Base-by-base conservation (phyloP, 129 eudicot genomes). In the Daucus carota region DNA sequence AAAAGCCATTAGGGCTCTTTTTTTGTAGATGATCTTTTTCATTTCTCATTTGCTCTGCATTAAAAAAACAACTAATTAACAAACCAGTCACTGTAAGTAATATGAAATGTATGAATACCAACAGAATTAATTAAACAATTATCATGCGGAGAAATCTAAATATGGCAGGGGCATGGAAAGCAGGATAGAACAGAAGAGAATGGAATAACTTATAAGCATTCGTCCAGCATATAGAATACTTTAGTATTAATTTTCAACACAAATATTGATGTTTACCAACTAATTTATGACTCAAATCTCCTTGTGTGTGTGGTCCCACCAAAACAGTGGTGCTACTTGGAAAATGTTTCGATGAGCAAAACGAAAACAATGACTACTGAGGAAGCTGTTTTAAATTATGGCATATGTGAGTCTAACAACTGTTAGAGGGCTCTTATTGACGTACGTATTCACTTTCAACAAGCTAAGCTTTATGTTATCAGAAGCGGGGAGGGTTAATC, bases 1-100 rank as follows among this genome's bases (percentile, higher is more conserved):
- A 84, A 79, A 84, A 88, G 62, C 90, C 92, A 85, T 84, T 88
- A 24, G 72, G 85, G 60, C 87, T 90, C 80, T 88, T 90, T 69
- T 76, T 78, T 41, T 47, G 77, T 45, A 81, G 84, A 48, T 70
- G 45, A 48, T 65, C 96, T 75, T 76, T 81, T 77, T 74, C 80
- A 77, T 81, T 90, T 59, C 72, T 78, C 75, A 74, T 82, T 70
- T 93, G 88, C 75, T 88, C 98, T 93, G 92, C 52, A 68, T 28
- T 43, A 31, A 67, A 67, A 31, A 15, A 62, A 26, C 54, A 26
- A 24, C n/a, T 18, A 69, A 24, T 82, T 70, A 82, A 66, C 59
- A 32, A 28, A 29, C 3, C 3, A 62, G 22, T 62, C 38, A 12
- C 10, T 29, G 20, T 29, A 29, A 1, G 36, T 28, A 28, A 2